Percentiles rank a stretch among this genome's conserved stretches.
phyloP scores from a whole-genome alignment of 305 asterid genomes.

The Rubia occidens region DNA sequence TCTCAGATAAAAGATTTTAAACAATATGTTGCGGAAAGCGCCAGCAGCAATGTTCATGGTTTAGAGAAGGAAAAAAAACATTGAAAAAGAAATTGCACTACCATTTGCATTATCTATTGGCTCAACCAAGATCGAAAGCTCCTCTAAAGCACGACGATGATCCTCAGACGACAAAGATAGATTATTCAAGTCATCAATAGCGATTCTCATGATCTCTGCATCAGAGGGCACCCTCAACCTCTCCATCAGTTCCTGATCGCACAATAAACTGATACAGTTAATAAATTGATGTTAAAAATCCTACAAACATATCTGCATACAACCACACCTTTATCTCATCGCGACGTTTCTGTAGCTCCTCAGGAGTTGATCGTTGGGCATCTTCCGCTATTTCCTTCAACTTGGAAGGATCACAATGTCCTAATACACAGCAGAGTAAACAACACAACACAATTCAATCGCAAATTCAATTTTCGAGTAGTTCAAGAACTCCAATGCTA shows the following conservation, averaged over 20 bases:
- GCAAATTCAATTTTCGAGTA: background rate
- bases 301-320: background rate
- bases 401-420: constrained; percentile 72
- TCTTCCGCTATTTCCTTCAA: constrained; percentile 53
- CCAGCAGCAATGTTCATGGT: background rate
- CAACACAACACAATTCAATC: background rate
- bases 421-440: constrained; percentile 23
- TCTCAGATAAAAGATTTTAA: constrained; percentile 1
- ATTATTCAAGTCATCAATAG: constrained; percentile 66
- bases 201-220: constrained; percentile 62
- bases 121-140: constrained; percentile 74
- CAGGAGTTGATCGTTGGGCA: constrained; percentile 42
- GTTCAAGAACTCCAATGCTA: constrained; percentile 13
- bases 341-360: constrained; percentile 58
- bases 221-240: constrained; percentile 69
- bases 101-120: constrained; percentile 86
- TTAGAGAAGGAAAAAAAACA: background rate
- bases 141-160: constrained; percentile 60
- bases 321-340: constrained; percentile 51
- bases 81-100: constrained; percentile 15
- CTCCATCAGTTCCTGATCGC: constrained; percentile 57
- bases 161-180: constrained; percentile 46
- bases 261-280: background rate
- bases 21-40: background rate
- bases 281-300: constrained; percentile 12